Base-by-base conservation (phyloP, 2,329 filamentous ascomycete genomes). In the Aspergillus eucalypticola region DNA sequence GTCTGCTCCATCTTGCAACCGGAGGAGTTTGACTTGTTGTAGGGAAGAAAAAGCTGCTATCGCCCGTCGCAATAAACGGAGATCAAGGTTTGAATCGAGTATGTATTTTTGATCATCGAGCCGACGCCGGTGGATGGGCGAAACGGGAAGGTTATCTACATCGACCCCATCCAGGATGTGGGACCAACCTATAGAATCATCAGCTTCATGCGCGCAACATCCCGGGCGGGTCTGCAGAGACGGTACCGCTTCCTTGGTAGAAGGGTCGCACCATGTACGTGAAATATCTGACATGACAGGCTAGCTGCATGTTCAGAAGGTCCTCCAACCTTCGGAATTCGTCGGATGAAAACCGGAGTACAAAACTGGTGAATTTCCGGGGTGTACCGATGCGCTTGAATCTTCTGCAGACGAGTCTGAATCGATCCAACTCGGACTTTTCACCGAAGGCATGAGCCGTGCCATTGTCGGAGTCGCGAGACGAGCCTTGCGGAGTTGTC, bases 11-110 rank as follows among this genome's bases (percentile, higher is more conserved):
- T 89, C 86, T 64, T 86, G 83, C 11, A 89, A 75, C 5, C 85
- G 83, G 25, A 90, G 80, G 13, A 90, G 81, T 62, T 89, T 86
- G 54, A 90, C 81, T 68, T 89, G 84, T 67, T 88, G 84, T 10
- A 90, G 79, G 27, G 81, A 81, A 2, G 80, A 82, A 67, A 90
- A 89, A 1, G 83, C 82, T 35, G 77, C 75, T 62, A 88, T 81
- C 17, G 85, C 85, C 59, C 80, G 79, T 60, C 79, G 82, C 35
- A 88, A 73, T 17, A 84, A 78, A 13, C 73, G 70, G 41, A 81
- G 76, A 66, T 88, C 86, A 61, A 82, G 77, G 53, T 79, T 73
- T 2, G 77, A 78, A 39, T 77, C 72, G 55, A 87, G 73, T 44
- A 88, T 79, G 17, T 79, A 75, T 8, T 60, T 69, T 62, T 78